These are phyloP conservation scores for Hymenoscyphus occultus DNA, from an alignment of 2,329 filamentous ascomycete species.

Conservation along the genomic window DNA sequence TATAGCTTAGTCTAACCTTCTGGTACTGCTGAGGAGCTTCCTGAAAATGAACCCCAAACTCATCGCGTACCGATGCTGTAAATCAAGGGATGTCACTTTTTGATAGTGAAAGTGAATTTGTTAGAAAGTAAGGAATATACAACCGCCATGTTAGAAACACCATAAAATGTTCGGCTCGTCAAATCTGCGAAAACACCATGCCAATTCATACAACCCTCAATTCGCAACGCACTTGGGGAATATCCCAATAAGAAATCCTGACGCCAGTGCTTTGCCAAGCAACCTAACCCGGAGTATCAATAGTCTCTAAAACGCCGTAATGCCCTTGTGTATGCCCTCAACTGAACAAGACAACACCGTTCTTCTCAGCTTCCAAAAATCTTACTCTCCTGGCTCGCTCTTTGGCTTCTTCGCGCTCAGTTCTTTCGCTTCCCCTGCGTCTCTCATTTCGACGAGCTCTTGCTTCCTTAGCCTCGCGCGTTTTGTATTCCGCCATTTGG, in stretches of 20 bases:
- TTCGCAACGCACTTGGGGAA: not conserved
- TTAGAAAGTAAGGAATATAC: not conserved
- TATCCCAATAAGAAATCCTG: conserved; percentile 1
- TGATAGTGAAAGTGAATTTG: not conserved
- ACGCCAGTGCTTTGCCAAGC: not conserved
- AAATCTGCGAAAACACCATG: not conserved
- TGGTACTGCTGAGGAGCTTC: no score
- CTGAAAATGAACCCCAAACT: no score
- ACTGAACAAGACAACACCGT: conserved; percentile 6
- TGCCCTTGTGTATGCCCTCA: not conserved
- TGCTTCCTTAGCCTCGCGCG: conserved; percentile 59
- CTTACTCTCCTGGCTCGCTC: conserved; percentile 31
- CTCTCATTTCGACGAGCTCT: conserved; percentile 53
- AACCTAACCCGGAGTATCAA: not conserved
- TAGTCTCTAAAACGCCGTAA: not conserved
- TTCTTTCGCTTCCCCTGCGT: conserved; percentile 38
- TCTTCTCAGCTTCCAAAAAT: conserved; percentile 21
- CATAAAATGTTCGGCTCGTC: not conserved
- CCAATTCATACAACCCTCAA: not conserved
- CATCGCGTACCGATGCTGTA: no score
- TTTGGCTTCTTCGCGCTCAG: conserved; percentile 21
- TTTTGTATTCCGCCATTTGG: conserved; percentile 61
- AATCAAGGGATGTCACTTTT: not conserved
- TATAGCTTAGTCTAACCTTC: no score
- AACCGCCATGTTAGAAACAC: not conserved